phyloP scores from a whole-genome alignment of 2,329 filamentous ascomycete species.

The Colletotrichum horii region DNA sequence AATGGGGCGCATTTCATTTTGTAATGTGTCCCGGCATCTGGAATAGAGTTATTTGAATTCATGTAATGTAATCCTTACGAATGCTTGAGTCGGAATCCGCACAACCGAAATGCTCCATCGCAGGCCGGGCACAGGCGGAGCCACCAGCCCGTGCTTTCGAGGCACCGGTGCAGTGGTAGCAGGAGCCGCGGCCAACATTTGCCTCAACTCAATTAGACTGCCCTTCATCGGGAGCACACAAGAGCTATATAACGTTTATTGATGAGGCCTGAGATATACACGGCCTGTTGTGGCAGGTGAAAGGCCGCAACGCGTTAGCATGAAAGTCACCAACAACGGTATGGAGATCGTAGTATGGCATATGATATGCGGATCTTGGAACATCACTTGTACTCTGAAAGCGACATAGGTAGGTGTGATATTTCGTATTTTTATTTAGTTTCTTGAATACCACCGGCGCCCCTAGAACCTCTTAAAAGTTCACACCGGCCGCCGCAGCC shows the following conservation, averaged over 20 bases:
- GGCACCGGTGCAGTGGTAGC: background rate
- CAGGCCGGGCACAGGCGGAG: background rate
- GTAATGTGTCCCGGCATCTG: background rate
- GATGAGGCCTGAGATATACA: accelerated
- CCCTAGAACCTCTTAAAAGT: background rate
- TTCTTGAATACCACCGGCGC: background rate
- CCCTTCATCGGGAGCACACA: background rate
- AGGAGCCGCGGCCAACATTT: background rate
- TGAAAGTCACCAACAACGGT: background rate
- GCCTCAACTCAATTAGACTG: background rate
- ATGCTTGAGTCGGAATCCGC: background rate
- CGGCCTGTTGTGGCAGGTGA: background rate
- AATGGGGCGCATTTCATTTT: background rate
- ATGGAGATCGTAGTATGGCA: background rate
- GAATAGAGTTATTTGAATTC: background rate
- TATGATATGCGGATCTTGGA: background rate
- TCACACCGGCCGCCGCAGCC: background rate
- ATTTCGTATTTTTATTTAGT: background rate
- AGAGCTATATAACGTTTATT: accelerated
- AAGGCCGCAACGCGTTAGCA: accelerated
- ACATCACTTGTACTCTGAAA: background rate
- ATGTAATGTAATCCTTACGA: background rate
- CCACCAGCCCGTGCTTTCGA: background rate
- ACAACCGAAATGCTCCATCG: background rate
- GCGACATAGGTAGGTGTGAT: background rate